Evolutionary conservation across 148 eudicot genomes (phyloP), one percentile per base, ranked within the genome.

Genomic region (Rhododendron ovatum): DNA sequence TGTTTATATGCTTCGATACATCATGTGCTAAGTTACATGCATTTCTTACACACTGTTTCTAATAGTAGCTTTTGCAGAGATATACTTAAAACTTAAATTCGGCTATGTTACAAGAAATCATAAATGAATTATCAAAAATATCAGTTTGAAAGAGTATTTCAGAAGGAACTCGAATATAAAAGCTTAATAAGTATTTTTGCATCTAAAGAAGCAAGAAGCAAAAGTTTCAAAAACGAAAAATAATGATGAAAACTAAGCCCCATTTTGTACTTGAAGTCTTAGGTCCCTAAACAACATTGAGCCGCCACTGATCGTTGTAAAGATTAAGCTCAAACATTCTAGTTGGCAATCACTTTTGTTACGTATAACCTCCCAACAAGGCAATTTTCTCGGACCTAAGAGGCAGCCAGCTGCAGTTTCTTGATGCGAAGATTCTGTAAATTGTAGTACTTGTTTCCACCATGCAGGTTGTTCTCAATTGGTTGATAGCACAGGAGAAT

Each of bases 401-500:
- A 71, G 39, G 39, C 76, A 28, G 76, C 76, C 18, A 14, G 76
- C 76, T 48, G 26, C 61, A 20, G 48, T 15, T 55, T 55, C 55
- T 65, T 37, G 2, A 37, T 2, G 39, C 2, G 24, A 84, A 37
- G 50, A 14, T 75, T 30, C 14, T 53, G 35, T 15, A 7, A 24
- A 13, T 30, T 30, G 7, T 71, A 33, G 17, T 8, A 8, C 59
- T 39, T 20, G 35, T 17, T 65, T 65, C 63, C 14, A 75, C 43
- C 24, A 33, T 50, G 61, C 94, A 96, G 98, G 99, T 97, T 26
- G 93, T 91, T 85, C 94, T 97, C 12, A 97, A 95, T 71, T 97
- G 98, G 99, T 87, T 97, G 76, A 91, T 97, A 83, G 94, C 96
- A 47, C 99, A 97, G 85, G 96, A 90, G 63, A 95, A 95, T 86